phyloP scores from a whole-genome alignment of 192 early-diverging fungal genomes.

The Podila horticola region DNA sequence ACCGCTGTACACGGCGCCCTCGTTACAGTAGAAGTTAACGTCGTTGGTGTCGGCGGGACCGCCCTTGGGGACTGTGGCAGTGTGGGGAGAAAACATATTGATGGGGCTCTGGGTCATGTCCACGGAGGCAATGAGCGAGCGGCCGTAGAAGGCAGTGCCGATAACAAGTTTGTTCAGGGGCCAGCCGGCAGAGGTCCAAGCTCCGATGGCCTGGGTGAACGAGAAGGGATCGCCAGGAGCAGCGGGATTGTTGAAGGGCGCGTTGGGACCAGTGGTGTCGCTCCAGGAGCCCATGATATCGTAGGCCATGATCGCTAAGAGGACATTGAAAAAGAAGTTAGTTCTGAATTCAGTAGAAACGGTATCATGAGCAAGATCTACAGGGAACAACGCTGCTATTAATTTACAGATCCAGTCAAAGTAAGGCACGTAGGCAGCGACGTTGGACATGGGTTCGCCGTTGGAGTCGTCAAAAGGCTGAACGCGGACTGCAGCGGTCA shows the following conservation, averaged over 20 bases:
- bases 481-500: conserved; percentile 73
- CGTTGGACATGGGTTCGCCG: conserved; percentile 59
- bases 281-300: conserved; percentile 48
- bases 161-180: conserved; percentile 66
- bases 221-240: conserved; percentile 46
- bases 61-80: conserved; percentile 55
- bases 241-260: conserved; percentile 49
- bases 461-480: conserved; percentile 63
- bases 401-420: conserved; percentile 74
- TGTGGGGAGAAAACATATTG: conserved; percentile 24
- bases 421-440: conserved; percentile 62
- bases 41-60: conserved; percentile 64
- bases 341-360: not conserved
- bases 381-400: not conserved
- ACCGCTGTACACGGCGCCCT: conserved; percentile 54
- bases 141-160: conserved; percentile 72
- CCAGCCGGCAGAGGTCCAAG: conserved; percentile 66
- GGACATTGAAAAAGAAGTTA: not conserved
- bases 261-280: conserved; percentile 51
- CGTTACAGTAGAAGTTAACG: conserved; percentile 58
- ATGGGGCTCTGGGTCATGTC: conserved; percentile 27
- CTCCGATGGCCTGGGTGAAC: conserved; percentile 57
- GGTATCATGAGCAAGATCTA: no score
- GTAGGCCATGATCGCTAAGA: conserved; percentile 41
- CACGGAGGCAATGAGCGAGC: conserved; percentile 45